These are phyloP conservation scores for Euptelea pleiosperma DNA, from an alignment of 164 flowering plant species.

Conservation along the genomic window DNA sequence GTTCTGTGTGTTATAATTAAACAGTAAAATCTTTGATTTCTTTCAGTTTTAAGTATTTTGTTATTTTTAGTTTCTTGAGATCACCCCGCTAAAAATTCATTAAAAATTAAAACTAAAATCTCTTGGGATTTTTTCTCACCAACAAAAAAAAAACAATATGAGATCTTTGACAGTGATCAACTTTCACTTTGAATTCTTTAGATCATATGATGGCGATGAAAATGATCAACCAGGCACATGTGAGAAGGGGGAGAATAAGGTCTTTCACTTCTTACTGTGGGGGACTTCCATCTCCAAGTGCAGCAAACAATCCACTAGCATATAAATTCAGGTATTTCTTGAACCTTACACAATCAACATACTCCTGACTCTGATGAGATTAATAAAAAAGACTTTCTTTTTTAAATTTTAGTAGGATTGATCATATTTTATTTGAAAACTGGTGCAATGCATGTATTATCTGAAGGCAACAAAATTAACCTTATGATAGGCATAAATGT, in stretches of 20 bases:
- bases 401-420: no score
- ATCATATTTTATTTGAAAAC: no score
- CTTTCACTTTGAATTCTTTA: slow-evolving; percentile 24
- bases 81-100: not conserved
- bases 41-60: not conserved
- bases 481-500: no score
- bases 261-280: slow-evolving; percentile 94
- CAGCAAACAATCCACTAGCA: slow-evolving; percentile 93
- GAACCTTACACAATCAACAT: no score
- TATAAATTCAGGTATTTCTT: slow-evolving; percentile 86
- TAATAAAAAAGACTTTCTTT: no score
- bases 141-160: not conserved
- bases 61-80: not conserved
- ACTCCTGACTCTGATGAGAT: no score
- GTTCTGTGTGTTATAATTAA: no score
- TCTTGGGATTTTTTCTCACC: not conserved
- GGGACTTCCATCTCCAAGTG: slow-evolving; percentile 93
- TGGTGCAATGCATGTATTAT: no score
- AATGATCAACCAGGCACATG: slow-evolving; percentile 82
- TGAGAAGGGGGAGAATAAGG: slow-evolving; percentile 53
- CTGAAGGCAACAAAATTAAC: no score
- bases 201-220: slow-evolving; percentile 99
- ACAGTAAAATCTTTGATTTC: no score
- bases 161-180: not conserved
- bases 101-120: not conserved